These are phyloP conservation scores for Lecanosticta acicola DNA, from an alignment of 2,329 filamentous ascomycete genomes.

Conservation along the genomic window DNA sequence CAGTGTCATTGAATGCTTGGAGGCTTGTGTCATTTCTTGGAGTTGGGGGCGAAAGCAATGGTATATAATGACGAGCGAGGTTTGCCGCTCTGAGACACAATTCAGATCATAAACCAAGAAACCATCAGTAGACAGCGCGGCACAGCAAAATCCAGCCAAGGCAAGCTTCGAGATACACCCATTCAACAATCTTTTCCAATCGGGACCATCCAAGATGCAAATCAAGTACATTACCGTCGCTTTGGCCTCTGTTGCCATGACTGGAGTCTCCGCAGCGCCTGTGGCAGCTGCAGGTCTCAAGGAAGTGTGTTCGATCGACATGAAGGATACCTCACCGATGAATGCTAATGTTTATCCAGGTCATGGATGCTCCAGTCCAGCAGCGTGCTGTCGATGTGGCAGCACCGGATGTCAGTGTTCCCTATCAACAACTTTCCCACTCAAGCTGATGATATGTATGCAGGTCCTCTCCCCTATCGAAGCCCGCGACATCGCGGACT, in stretches of 20 bases:
- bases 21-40: too few species aligned
- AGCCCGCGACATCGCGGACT: background rate
- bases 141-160: background rate
- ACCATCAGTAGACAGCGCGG: background rate
- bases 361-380: background rate
- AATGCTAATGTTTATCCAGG: too few species aligned
- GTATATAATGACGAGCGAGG: too few species aligned
- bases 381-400: background rate
- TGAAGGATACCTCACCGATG: too few species aligned
- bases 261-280: background rate
- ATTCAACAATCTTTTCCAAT: too few species aligned
- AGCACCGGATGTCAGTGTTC: background rate
- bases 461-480: background rate
- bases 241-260: background rate
- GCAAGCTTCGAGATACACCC: too few species aligned
- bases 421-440: too few species aligned
- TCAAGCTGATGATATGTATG: background rate
- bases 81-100: too few species aligned
- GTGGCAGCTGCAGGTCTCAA: background rate
- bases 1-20: too few species aligned
- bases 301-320: too few species aligned
- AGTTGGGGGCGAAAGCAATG: too few species aligned
- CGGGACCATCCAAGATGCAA: background rate
- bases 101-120: too few species aligned
- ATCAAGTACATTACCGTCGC: background rate